Base-by-base conservation (phyloP, 2,329 filamentous ascomycete species). In the Gremmenia infestans region DNA sequence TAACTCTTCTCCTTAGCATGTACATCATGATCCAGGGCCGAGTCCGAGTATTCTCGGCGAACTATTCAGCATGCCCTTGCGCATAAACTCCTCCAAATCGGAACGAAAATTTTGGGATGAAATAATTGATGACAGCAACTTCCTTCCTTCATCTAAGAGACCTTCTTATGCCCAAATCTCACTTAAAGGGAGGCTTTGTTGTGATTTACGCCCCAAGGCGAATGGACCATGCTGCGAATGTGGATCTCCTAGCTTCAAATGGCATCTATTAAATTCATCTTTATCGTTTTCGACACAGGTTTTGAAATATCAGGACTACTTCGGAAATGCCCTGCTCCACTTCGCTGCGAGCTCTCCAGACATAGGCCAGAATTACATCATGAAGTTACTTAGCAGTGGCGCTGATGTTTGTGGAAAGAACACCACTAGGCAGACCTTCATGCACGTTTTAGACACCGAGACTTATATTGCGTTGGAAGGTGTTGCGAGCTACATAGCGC, bases 271-370 rank as follows among this genome's bases (percentile, higher is more conserved):
- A 22, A 22, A 22, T 22, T 22, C 22, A 4, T 22, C 22, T 22
- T 22, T 22, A 22, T 22, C 22, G 22, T 22, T 22, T 22, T n/a
- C 22, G 28, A 51, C 37, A 49, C 23, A 35, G 48, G 42, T 36
- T 22, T 37, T 49, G 12, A 17, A 17, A 23, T 39, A 39, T 23
- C 11, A 14, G 15, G 52, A 57, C n/a, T 54, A n/a, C 40, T 53
- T 50, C 23, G 56, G 53, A 14, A 59, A 59, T 55, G 56, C 53
- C 19, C 42, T 35, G 28, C 53, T 59, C 14, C 53, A 59, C 40
- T 59, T 48, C 28, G 52, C 53, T 19, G 54, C 53, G 14, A 51
- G 50, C 28, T 56, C 46, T 53, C 22, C 32, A n/a, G 32, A 2
- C 22, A n/a, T n/a, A 39, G 15, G 11, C 11, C 12, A 12, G 25